phyloP scores from a whole-genome alignment of 768 basidiomycete species.

The Tylopilus vinaceipallidus region DNA sequence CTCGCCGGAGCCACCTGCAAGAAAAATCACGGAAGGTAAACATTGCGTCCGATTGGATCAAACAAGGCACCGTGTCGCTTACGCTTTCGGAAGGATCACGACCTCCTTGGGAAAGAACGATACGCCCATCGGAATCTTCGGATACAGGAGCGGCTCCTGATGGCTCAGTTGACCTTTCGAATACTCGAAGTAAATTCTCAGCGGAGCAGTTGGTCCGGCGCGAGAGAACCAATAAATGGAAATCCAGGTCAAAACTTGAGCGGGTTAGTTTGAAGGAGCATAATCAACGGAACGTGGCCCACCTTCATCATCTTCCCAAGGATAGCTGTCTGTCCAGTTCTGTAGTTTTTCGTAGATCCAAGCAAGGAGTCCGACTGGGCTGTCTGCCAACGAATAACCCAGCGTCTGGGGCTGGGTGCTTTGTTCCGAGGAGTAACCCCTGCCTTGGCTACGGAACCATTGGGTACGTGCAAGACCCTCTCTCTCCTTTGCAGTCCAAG shows the following conservation, averaged over 20 bases:
- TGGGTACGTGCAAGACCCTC: constrained; percentile 18
- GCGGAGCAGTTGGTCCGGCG: constrained; percentile 54
- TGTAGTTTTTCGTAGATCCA: constrained; percentile 56
- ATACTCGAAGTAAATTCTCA: constrained; percentile 58
- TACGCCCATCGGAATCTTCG: constrained; percentile 44
- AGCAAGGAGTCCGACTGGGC: constrained; percentile 51
- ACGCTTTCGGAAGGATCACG: constrained; percentile 36
- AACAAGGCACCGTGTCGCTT: constrained; percentile 10
- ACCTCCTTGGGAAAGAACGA: constrained; percentile 55
- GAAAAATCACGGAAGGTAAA: not conserved
- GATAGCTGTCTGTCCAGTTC: constrained; percentile 49
- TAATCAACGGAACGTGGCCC: constrained; percentile 5
- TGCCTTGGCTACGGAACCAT: constrained; percentile 22
- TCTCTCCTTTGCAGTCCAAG: constrained; percentile 29
- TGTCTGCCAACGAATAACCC: constrained; percentile 55
- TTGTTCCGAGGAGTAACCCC: constrained; percentile 34
- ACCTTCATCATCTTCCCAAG: constrained; percentile 59
- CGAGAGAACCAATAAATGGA: constrained; percentile 60
- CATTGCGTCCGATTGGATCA: not conserved
- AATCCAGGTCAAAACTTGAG: constrained; percentile 56
- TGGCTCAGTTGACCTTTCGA: not conserved
- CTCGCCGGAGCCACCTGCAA: constrained; percentile 42
- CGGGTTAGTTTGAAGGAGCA: not conserved
- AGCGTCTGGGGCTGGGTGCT: constrained; percentile 50
- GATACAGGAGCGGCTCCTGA: not conserved